phyloP scores from a whole-genome alignment of 83 land plant species.

The Thuja plicata region DNA sequence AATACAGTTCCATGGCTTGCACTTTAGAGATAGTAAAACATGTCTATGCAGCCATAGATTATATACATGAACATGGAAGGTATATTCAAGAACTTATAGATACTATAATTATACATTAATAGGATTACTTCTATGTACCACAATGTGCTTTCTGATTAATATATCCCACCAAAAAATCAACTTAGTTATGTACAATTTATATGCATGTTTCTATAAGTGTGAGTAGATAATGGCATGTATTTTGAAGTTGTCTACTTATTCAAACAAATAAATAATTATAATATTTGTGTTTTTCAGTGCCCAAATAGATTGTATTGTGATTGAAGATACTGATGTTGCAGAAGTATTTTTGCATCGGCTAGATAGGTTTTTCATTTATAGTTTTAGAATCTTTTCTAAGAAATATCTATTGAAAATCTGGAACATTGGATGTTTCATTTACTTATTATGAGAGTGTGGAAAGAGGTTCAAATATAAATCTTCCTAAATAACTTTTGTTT shows the following conservation, averaged over 20 bases:
- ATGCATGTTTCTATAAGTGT: not conserved
- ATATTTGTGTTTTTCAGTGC: constrained; percentile 54
- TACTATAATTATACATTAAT: no score
- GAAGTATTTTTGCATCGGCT: constrained; percentile 71
- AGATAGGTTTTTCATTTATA: constrained; percentile 67
- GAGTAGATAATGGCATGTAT: not conserved
- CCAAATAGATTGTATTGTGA: no score
- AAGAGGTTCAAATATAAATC: not conserved
- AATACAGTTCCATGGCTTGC: no score
- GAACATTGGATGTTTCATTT: not conserved
- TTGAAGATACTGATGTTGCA: constrained; percentile 69
- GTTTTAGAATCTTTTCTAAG: no score
- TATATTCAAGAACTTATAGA: constrained; percentile 13
- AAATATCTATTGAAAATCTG: not conserved
- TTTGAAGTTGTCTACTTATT: not conserved
- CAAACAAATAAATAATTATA: not conserved
- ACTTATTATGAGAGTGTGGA: not conserved
- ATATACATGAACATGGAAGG: constrained; percentile 95
- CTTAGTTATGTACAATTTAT: not conserved
- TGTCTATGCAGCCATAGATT: constrained; percentile 81
- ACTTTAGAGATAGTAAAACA: no score
- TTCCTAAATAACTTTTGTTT: not conserved
- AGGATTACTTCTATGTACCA: not conserved
- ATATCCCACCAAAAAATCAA: not conserved
- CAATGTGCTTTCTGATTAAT: not conserved